Percentiles rank a stretch among this genome's conserved stretches.
These are phyloP conservation scores for Dysphania ambrosioides DNA, from an alignment of 148 eudicot species.

Conservation along the genomic window DNA sequence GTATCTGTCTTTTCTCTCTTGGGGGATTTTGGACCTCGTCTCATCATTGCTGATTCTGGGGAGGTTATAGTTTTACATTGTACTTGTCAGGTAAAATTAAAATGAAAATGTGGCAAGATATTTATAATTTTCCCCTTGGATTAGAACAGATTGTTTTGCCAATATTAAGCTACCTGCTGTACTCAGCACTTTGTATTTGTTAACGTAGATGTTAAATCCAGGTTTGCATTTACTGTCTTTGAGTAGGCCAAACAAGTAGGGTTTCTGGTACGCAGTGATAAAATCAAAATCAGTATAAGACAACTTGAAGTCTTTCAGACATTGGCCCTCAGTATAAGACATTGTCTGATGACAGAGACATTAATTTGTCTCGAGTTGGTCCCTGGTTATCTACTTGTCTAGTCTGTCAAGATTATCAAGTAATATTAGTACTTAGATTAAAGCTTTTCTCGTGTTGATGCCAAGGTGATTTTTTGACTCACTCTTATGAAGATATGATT, in stretches of 20 bases:
- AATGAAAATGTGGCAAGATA: background rate
- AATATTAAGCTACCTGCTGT: too few species aligned
- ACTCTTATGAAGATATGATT: background rate
- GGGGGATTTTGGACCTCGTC: too few species aligned
- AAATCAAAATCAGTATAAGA: background rate
- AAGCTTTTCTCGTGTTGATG: background rate
- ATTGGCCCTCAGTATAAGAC: background rate
- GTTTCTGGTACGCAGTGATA: background rate
- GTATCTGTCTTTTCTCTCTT: too few species aligned
- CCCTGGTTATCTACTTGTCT: too few species aligned
- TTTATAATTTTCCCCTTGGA: too few species aligned
- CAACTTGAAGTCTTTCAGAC: background rate
- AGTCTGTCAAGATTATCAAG: background rate
- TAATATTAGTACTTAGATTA: background rate
- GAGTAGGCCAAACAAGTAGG: background rate
- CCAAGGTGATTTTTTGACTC: background rate
- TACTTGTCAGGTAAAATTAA: background rate
- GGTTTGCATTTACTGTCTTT: background rate
- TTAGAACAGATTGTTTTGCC: too few species aligned
- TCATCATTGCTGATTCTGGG: background rate
- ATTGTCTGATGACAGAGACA: background rate
- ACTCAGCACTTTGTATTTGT: too few species aligned
- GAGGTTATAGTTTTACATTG: background rate
- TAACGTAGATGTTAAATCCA: too few species aligned
- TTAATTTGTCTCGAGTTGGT: too few species aligned